These are phyloP conservation scores for Lathyrus tuberosus DNA, from an alignment of 306 rosid species.

Conservation along the genomic window DNA sequence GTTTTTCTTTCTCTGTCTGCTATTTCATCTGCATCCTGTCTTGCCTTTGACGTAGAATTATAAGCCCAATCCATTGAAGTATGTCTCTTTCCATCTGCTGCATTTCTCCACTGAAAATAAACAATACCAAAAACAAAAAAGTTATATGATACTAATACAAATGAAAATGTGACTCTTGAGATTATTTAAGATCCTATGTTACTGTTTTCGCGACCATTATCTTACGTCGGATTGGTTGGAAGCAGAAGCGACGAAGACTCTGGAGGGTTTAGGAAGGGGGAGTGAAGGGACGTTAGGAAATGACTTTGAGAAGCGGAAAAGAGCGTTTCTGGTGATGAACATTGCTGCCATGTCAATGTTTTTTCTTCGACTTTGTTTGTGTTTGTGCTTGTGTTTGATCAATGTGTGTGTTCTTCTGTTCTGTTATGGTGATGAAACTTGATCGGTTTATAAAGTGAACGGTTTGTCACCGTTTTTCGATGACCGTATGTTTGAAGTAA, in stretches of 20 bases:
- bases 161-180: not conserved
- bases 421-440: not conserved
- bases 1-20: constrained; percentile 42
- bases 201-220: not conserved
- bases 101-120: constrained; percentile 50
- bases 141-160: not conserved
- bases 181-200: no score
- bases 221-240: constrained; percentile 57
- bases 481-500: not conserved
- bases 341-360: constrained; percentile 50
- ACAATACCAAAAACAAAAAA: not conserved
- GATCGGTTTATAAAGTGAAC: constrained; percentile 11
- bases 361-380: not conserved
- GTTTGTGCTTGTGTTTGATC: not conserved
- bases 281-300: constrained; percentile 47
- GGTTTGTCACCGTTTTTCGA: constrained; percentile 13
- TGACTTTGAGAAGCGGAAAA: constrained; percentile 62
- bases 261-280: constrained; percentile 47
- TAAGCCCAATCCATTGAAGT: constrained; percentile 41
- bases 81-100: constrained; percentile 36
- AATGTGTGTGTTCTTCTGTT: not conserved
- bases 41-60: constrained; percentile 17
- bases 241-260: constrained; percentile 55
- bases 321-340: constrained; percentile 43
- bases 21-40: constrained; percentile 38